Conservation (phyloP, 2,329 filamentous ascomycete species). For the Epichloe gansuensis region DNA sequence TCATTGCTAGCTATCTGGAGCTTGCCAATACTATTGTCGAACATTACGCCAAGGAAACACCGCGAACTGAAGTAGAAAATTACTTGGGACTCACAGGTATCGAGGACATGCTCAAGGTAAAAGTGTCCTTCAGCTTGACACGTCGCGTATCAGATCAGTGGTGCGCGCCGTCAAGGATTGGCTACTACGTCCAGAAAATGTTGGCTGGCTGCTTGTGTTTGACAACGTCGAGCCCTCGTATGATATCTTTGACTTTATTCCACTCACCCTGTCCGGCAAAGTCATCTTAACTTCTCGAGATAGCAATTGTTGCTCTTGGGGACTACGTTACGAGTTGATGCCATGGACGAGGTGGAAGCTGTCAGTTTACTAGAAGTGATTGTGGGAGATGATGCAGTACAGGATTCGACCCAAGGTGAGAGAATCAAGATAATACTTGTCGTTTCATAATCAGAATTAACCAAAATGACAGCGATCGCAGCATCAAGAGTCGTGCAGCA, state of each 20-base stretch:
- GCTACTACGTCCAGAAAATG: conserved; percentile 15
- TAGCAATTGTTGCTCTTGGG: conserved; percentile 13
- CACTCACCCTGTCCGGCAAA: conserved; percentile 13
- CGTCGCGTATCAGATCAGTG: conserved; percentile 12
- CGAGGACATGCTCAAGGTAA: conserved; percentile 14
- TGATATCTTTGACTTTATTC: conserved; percentile 15
- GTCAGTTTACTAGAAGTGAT: conserved; percentile 9
- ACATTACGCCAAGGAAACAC: conserved; percentile 11
- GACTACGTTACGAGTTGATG: conserved; percentile 10
- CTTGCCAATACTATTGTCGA: conserved; percentile 12
- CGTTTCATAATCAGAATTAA: background rate
- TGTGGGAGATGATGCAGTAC: conserved; percentile 4
- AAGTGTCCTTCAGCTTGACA: conserved; percentile 12
- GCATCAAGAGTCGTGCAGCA: conserved; percentile 9
- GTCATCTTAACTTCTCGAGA: conserved; percentile 15
- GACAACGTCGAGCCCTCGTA: conserved; percentile 15
- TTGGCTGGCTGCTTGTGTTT: conserved; percentile 14
- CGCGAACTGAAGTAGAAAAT: conserved; percentile 10
- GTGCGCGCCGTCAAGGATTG: conserved; percentile 16
- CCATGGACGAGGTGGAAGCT: conserved; percentile 12
- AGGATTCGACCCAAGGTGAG: conserved; percentile 8
- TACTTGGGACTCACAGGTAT: conserved; percentile 15
- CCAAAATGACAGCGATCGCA: conserved; percentile 8
- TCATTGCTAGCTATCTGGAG: conserved; percentile 15
- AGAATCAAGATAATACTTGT: background rate